A percentile compares a stretch with the other conserved stretches of the same genome.
phyloP scores from a whole-genome alignment of 2,329 filamentous ascomycete species.

The Aspergillus carbonarius region DNA sequence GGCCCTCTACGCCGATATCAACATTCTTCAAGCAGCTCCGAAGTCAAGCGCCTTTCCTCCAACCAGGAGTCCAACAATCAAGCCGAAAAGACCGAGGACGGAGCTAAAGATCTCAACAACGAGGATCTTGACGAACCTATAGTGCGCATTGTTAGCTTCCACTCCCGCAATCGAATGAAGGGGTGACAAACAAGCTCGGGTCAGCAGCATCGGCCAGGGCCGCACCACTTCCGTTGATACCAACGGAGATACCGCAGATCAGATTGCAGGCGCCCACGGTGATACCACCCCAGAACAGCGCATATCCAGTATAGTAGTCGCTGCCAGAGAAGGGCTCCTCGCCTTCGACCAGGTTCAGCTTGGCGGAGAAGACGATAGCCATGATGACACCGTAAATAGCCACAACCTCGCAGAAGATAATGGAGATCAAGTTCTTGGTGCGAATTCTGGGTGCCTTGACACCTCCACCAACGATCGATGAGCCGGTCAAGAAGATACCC shows the following conservation, averaged over 20 bases:
- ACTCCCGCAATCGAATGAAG: not conserved
- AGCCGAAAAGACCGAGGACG: slow-evolving; percentile 89
- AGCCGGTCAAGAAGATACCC: slow-evolving; percentile 98
- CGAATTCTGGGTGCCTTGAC: slow-evolving; percentile 96
- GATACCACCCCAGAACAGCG: slow-evolving; percentile 92
- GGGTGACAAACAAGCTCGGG: slow-evolving; percentile 69
- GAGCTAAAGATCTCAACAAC: slow-evolving; percentile 99
- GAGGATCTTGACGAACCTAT: slow-evolving; percentile 94
- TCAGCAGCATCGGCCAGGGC: slow-evolving; percentile 95
- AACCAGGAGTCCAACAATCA: slow-evolving; percentile 90
- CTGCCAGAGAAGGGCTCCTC: slow-evolving; percentile 68
- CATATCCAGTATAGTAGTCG: slow-evolving; percentile 92
- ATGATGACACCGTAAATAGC: slow-evolving; percentile 99
- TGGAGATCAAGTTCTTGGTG: slow-evolving; percentile 99
- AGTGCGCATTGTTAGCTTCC: slow-evolving; percentile 10
- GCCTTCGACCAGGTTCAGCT: slow-evolving; percentile 66
- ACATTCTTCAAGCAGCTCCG: slow-evolving; percentile 26
- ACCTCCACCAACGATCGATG: slow-evolving; percentile 93
- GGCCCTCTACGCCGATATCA: slow-evolving; percentile 17
- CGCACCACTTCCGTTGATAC: slow-evolving; percentile 96
- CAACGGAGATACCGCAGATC: slow-evolving; percentile 92
- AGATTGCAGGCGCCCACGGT: slow-evolving; percentile 96
- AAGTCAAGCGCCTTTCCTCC: slow-evolving; percentile 82
- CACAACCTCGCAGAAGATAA: slow-evolving; percentile 99
- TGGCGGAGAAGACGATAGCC: slow-evolving; percentile 95